A percentile compares a stretch with the other conserved stretches of the same genome.
Evolutionary conservation across 1,139 yeast species (phyloP).

Genomic region (Lipomyces yarrowii): DNA sequence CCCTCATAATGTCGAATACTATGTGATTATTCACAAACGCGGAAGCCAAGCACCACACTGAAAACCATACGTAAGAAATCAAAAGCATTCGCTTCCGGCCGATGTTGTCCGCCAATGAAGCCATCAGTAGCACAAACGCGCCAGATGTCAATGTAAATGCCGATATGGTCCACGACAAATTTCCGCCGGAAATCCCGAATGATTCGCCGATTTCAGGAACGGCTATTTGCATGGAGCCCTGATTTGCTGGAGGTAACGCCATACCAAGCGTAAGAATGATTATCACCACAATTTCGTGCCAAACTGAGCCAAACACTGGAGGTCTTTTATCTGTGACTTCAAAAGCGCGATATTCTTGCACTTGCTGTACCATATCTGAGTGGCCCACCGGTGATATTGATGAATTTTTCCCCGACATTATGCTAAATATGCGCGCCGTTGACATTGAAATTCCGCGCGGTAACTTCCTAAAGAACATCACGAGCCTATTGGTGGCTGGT

Average conservation of each 20-base stretch:
- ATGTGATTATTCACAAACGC: slow-evolving; percentile 48
- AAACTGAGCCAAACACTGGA: slow-evolving; percentile 15
- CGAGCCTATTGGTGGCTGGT: not conserved
- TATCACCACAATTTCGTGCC: slow-evolving; percentile 37
- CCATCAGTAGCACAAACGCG: slow-evolving; percentile 44
- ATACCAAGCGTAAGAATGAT: slow-evolving; percentile 46
- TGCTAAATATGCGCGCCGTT: not conserved
- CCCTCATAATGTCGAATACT: slow-evolving; percentile 46
- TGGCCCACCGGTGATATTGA: not conserved
- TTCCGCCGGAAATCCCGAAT: slow-evolving; percentile 46
- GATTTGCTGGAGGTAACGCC: slow-evolving; percentile 45
- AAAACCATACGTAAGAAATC: slow-evolving; percentile 42
- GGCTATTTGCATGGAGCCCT: slow-evolving; percentile 45
- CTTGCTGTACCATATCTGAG: not conserved
- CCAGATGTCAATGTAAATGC: slow-evolving; percentile 49
- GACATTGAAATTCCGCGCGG: not conserved
- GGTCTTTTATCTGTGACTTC: slow-evolving; percentile 14
- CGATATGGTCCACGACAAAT: slow-evolving; percentile 49
- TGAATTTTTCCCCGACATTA: not conserved
- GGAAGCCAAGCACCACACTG: slow-evolving; percentile 44
- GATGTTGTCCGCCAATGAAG: slow-evolving; percentile 48
- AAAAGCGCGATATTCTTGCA: slow-evolving; percentile 9
- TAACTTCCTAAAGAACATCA: not conserved
- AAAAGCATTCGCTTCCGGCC: slow-evolving; percentile 48
- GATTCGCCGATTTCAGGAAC: slow-evolving; percentile 42